phyloP scores from a whole-genome alignment of 768 basidiomycete species.

The Suillus weaverae region DNA sequence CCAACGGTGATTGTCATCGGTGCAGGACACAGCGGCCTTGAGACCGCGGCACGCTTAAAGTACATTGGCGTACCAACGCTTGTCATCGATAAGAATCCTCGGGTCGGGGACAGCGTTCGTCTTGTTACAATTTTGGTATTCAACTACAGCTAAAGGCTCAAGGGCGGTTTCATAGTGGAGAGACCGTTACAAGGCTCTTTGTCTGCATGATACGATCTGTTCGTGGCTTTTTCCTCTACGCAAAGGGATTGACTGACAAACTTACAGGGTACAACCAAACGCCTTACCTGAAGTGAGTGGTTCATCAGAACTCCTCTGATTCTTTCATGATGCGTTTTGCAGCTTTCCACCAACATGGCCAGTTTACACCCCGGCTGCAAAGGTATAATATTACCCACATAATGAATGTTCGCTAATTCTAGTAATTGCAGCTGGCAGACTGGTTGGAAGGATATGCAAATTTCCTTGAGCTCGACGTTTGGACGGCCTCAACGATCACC shows the following conservation, averaged over 20 bases:
- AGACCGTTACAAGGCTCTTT: slow-evolving; percentile 34
- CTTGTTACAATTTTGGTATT: neutral
- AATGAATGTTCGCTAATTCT: neutral
- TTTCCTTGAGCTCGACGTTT: slow-evolving; percentile 60
- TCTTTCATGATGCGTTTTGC: neutral
- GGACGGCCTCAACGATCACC: slow-evolving; percentile 52
- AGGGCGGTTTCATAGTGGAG: slow-evolving; percentile 42
- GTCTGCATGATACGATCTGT: slow-evolving; percentile 54
- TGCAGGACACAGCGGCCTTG: slow-evolving; percentile 68
- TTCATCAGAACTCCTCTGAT: neutral
- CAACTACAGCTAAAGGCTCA: neutral
- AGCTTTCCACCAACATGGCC: slow-evolving; percentile 65
- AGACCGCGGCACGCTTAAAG: slow-evolving; percentile 65
- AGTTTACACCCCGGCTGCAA: slow-evolving; percentile 48
- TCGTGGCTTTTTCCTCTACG: slow-evolving; percentile 16
- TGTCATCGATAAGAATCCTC: slow-evolving; percentile 53
- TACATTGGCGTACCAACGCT: slow-evolving; percentile 54
- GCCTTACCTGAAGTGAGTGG: slow-evolving; percentile 51
- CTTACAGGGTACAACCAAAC: slow-evolving; percentile 51
- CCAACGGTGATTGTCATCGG: slow-evolving; percentile 65
- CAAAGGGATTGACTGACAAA: neutral
- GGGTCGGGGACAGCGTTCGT: slow-evolving; percentile 48
- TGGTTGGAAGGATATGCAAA: slow-evolving; percentile 67
- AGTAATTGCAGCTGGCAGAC: slow-evolving; percentile 49
- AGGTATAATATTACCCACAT: slow-evolving; percentile 30